These are phyloP conservation scores for Paramecium bursaria DNA, from an alignment of 73 alveolate genomes.

Conservation along the genomic window DNA sequence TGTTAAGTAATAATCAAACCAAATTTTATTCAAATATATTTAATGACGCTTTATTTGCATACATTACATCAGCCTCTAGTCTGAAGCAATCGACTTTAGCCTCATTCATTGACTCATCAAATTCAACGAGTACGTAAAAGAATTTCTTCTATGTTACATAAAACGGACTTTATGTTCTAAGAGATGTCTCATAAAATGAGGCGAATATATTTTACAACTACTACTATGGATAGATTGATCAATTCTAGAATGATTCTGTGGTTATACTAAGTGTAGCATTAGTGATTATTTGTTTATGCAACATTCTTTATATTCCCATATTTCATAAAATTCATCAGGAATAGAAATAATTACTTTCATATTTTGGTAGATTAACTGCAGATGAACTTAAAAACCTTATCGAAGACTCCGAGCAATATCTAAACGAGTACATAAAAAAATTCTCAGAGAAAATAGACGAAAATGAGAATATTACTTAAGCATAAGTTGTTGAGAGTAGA, in stretches of 20 bases:
- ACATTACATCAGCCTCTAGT: conserved; percentile 61
- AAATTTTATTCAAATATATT: conserved; percentile 38
- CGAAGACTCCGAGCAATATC: conserved; percentile 53
- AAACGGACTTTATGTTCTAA: conserved; percentile 62
- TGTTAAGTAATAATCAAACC: conserved; percentile 36
- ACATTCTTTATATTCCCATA: conserved; percentile 52
- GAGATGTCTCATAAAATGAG: conserved; percentile 62
- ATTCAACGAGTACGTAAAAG: conserved; percentile 47
- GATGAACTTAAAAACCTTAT: conserved; percentile 55
- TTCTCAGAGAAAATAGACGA: not conserved
- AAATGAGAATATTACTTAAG: not conserved
- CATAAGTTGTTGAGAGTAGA: too few relatives aligned
- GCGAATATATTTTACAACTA: conserved; percentile 55
- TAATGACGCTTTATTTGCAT: conserved; percentile 64
- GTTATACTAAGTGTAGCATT: conserved; percentile 50
- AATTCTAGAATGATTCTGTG: not conserved
- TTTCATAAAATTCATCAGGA: conserved; percentile 30
- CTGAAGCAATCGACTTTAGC: conserved; percentile 54
- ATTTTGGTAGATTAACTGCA: conserved; percentile 55
- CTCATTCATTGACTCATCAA: conserved; percentile 49
- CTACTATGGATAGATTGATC: conserved; percentile 44
- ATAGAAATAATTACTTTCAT: conserved; percentile 20
- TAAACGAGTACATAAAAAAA: conserved; percentile 22
- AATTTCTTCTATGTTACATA: conserved; percentile 63
- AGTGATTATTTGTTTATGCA: conserved; percentile 41